A percentile compares a stretch with the other conserved stretches of the same genome.
These are phyloP conservation scores for Xylaria hypoxylon DNA, from an alignment of 2,329 filamentous ascomycete genomes.

Conservation along the genomic window DNA sequence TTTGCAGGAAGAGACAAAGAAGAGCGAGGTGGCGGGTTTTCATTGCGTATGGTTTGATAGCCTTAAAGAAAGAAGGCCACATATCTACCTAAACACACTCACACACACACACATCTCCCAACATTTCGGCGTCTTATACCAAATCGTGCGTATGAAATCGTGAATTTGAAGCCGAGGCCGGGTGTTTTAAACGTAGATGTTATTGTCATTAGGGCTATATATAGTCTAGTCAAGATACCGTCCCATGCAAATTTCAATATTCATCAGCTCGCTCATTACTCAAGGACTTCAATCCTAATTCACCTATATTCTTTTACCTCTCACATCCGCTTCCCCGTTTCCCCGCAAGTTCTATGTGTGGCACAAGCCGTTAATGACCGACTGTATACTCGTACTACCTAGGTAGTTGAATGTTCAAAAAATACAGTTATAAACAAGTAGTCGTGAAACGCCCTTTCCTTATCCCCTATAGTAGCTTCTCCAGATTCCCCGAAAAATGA, in stretches of 20 bases:
- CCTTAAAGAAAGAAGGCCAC: constrained; percentile 3
- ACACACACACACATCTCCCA: neutral
- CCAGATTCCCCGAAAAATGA: constrained; percentile 25
- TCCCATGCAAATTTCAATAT: constrained; percentile 20
- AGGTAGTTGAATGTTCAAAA: constrained; percentile 14
- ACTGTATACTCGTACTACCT: constrained; percentile 31
- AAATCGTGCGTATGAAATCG: neutral
- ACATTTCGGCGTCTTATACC: neutral
- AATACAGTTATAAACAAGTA: constrained; percentile 29
- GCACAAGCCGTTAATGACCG: constrained; percentile 31
- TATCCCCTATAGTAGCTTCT: constrained; percentile 23
- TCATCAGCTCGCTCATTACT: constrained; percentile 1
- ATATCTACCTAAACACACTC: neutral
- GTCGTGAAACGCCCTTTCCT: constrained; percentile 36
- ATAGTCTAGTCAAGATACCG: constrained; percentile 27
- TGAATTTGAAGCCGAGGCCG: neutral
- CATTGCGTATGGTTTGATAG: constrained; percentile 68
- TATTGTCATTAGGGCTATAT: constrained; percentile 45
- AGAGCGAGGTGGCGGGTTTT: constrained; percentile 74
- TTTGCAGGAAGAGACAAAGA: constrained; percentile 75
- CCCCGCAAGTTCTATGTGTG: constrained; percentile 21
- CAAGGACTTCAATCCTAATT: neutral
- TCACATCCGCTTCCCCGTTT: constrained; percentile 3
- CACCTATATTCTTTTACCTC: neutral
- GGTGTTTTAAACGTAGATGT: constrained; percentile 16